These are phyloP conservation scores for Neurospora hispaniola DNA, from an alignment of 495 filamentous ascomycete species.

Conservation along the genomic window DNA sequence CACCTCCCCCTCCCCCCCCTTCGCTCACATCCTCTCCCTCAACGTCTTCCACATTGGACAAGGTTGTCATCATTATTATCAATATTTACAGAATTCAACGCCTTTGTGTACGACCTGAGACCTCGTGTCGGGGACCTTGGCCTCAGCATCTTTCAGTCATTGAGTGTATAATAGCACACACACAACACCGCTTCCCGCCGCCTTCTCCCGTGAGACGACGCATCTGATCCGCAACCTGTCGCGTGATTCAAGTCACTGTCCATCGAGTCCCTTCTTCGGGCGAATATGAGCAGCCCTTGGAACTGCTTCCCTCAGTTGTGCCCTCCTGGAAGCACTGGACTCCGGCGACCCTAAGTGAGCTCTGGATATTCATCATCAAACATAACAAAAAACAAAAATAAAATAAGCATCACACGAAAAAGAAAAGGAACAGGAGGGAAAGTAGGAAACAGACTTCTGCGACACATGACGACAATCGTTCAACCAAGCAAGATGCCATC, in stretches of 20 bases:
- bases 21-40: neutral
- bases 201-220: constrained; percentile 2
- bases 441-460: neutral
- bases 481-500: neutral
- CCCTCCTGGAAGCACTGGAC: constrained; percentile 22
- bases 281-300: constrained; percentile 27
- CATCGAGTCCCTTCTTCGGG: neutral
- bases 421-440: neutral
- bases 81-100: neutral
- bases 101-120: constrained; percentile 15
- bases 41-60: neutral
- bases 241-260: constrained; percentile 5
- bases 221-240: constrained; percentile 4
- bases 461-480: neutral
- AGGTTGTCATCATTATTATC: neutral
- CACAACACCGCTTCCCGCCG: neutral
- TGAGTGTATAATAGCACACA: neutral
- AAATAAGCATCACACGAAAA: neutral
- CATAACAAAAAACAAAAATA: neutral
- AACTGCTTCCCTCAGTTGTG: constrained; percentile 20
- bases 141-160: neutral
- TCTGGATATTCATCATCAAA: neutral
- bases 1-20: neutral
- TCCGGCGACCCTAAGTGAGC: constrained; percentile 20
- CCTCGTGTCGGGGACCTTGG: constrained; percentile 18